Evolutionary conservation across 1,284 basidiomycete species (phyloP).

Genomic region (Xerocomus nothofagi): DNA sequence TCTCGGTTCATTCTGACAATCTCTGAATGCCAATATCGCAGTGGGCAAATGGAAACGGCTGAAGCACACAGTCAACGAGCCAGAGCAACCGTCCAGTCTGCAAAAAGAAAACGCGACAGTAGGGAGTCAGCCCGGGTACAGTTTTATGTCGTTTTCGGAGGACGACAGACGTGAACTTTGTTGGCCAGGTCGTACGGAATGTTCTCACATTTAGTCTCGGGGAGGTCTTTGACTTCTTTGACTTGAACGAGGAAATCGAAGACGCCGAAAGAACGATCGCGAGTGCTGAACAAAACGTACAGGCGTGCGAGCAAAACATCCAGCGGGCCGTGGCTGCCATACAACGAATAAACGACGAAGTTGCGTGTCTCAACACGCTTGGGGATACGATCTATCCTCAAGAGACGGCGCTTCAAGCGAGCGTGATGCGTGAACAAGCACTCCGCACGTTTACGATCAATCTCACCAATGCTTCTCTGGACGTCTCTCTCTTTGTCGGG

Average conservation of each 20-base stretch:
- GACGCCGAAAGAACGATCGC: conserved; percentile 9
- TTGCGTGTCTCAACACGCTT: conserved; percentile 7
- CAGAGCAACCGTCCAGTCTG: conserved; percentile 16
- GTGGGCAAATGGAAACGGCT: conserved; percentile 5
- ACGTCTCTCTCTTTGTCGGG: conserved; percentile 17
- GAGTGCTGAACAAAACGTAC: conserved; percentile 3
- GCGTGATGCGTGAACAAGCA: conserved; percentile 4
- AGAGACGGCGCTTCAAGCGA: conserved; percentile 10
- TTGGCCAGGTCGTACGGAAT: conserved; percentile 15
- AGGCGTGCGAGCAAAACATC: conserved; percentile 11
- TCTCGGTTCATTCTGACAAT: not conserved
- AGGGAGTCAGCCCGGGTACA: conserved; percentile 17
- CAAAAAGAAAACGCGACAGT: conserved; percentile 14
- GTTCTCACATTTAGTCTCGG: conserved; percentile 16
- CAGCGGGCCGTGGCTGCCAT: conserved; percentile 9
- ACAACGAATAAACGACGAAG: conserved; percentile 3
- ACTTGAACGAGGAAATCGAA: conserved; percentile 21
- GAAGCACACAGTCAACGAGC: conserved; percentile 15
- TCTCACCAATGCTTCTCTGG: conserved; percentile 16
- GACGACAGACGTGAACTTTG: not conserved
- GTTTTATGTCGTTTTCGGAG: not conserved
- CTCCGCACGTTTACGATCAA: conserved; percentile 15
- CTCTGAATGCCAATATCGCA: not conserved
- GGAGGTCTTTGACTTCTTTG: conserved; percentile 16
- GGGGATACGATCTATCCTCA: conserved; percentile 2